A percentile compares a stretch with the other conserved stretches of the same genome.
Conservation (phyloP, 2,329 filamentous ascomycete species). For the Aspergillus quadricinctus region DNA sequence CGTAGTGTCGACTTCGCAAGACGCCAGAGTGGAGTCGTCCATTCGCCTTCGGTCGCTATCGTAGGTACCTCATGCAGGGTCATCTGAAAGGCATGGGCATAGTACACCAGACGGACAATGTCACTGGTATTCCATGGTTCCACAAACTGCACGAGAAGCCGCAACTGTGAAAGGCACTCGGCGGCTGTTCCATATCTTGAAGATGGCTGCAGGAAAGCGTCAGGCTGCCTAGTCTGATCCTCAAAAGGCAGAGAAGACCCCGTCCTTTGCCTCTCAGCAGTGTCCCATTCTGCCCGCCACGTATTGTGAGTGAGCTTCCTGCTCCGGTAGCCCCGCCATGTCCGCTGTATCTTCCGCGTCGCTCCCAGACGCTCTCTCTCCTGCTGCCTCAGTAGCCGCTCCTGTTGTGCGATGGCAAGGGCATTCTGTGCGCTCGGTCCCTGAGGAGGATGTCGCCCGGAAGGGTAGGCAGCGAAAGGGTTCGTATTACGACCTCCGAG, state of each 20-base stretch:
- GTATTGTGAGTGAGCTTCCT: constrained; percentile 55
- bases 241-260: constrained; percentile 23
- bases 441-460: constrained; percentile 52
- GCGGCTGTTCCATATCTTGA: constrained; percentile 30
- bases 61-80: constrained; percentile 36
- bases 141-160: constrained; percentile 65
- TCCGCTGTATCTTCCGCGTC: constrained; percentile 67
- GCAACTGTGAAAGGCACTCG: constrained; percentile 51
- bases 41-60: constrained; percentile 37
- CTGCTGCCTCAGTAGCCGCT: constrained; percentile 72
- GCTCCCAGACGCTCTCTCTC: constrained; percentile 76
- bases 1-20: constrained; percentile 34
- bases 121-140: constrained; percentile 46
- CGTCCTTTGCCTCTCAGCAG: constrained; percentile 45
- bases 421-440: constrained; percentile 68
- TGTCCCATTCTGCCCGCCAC: constrained; percentile 62
- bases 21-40: constrained; percentile 37
- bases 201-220: constrained; percentile 46
- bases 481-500: constrained; percentile 80
- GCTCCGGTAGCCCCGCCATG: constrained; percentile 73
- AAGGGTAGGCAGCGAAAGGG: constrained; percentile 64
- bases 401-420: constrained; percentile 80
- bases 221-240: constrained; percentile 39
- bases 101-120: constrained; percentile 40
- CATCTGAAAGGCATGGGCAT: constrained; percentile 39